Evolutionary conservation across 306 rosid species (phyloP).

Genomic region (Styphnolobium japonicum): DNA sequence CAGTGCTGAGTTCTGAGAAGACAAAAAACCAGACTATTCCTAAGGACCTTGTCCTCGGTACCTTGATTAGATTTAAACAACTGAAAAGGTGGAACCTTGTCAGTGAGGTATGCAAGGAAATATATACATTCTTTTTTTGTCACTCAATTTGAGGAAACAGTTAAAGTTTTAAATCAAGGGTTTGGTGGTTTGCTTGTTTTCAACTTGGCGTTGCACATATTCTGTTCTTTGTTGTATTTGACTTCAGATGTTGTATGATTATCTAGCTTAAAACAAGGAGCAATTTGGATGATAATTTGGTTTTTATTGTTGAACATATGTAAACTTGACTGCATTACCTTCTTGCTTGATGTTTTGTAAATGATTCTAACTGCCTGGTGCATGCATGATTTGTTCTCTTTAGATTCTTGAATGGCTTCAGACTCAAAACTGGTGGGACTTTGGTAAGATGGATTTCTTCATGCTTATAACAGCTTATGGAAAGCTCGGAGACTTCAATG

Average conservation of each 20-base stretch:
- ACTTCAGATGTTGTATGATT: background rate
- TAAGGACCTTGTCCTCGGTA: conserved; percentile 70
- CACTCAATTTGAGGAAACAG: background rate
- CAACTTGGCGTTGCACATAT: background rate
- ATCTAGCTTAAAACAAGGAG: background rate
- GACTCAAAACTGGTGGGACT: conserved; percentile 86
- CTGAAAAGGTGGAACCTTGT: conserved; percentile 83
- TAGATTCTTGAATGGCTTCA: conserved; percentile 94
- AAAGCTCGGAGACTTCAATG: conserved; percentile 76
- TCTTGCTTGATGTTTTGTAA: background rate
- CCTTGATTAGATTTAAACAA: conserved; percentile 85
- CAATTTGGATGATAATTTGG: background rate
- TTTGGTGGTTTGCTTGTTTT: background rate
- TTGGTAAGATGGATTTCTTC: conserved; percentile 80
- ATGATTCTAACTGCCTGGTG: background rate
- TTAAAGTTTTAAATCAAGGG: background rate
- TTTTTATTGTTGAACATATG: background rate
- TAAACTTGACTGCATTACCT: background rate
- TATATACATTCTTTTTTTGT: background rate
- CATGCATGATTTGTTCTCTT: conserved; percentile 22
- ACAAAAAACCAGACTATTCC: conserved; percentile 47
- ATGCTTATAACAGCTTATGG: conserved; percentile 97
- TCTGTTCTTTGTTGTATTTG: background rate
- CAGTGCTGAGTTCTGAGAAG: conserved; percentile 59
- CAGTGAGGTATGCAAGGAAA: conserved; percentile 57